phyloP scores from a whole-genome alignment of 768 basidiomycete genomes.

The Phlegmacium glaucopus region DNA sequence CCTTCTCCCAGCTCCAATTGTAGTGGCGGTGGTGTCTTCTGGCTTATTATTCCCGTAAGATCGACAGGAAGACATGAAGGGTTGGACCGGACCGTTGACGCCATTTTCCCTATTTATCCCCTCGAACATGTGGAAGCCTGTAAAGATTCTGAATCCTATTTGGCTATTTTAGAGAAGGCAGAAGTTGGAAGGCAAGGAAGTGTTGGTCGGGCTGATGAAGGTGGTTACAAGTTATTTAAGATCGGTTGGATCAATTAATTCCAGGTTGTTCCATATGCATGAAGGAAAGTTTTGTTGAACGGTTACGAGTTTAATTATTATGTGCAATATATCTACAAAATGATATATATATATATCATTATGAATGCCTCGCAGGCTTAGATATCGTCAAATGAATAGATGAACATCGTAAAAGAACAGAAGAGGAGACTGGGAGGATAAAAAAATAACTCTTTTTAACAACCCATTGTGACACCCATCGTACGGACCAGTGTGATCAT shows the following conservation, averaged over 20 bases:
- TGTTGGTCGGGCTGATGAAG: slow-evolving; percentile 67
- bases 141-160: slow-evolving; percentile 14
- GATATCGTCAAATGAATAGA: too few species aligned
- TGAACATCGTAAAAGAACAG: too few species aligned
- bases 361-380: too few species aligned
- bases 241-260: slow-evolving; percentile 57
- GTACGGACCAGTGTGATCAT: slow-evolving; percentile 39
- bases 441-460: slow-evolving; percentile 10
- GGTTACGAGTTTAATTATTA: too few species aligned
- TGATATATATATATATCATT: too few species aligned
- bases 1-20: slow-evolving; percentile 15
- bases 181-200: slow-evolving; percentile 48
- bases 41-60: slow-evolving; percentile 72
- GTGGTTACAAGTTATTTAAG: slow-evolving; percentile 63
- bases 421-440: background rate
- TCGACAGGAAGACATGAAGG: slow-evolving; percentile 60
- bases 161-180: slow-evolving; percentile 48
- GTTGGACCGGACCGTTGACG: slow-evolving; percentile 52
- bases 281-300: too few species aligned
- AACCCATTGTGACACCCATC: slow-evolving; percentile 20
- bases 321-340: too few species aligned
- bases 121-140: background rate
- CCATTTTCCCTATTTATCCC: slow-evolving; percentile 39
- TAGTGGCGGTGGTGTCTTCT: slow-evolving; percentile 50
- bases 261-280: too few species aligned